Base-by-base conservation (phyloP, 2,329 filamentous ascomycete genomes). In the Akanthomyces dipterigenus region DNA sequence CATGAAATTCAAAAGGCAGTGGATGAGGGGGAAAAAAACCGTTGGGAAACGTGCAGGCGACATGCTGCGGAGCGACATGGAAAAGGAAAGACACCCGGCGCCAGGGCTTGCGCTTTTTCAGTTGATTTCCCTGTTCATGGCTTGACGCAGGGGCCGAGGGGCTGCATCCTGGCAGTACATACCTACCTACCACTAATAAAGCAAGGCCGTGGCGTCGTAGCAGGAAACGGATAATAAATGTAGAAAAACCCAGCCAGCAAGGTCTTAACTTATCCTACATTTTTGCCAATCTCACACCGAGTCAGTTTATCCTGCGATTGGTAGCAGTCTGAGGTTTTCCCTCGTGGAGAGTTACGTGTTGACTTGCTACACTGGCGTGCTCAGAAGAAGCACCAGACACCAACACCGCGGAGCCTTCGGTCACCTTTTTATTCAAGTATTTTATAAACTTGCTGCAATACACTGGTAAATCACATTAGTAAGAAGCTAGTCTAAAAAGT, bases 101-200 rank as follows among this genome's bases (percentile, higher is more conserved):
- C 34, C 45, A 42, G 24, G 51, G 31, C 48, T 51, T 26, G 28
- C 45, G 28, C 12, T 48, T 48, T 20, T 56, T 12, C 31, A 53
- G 14, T 38, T 43, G 31, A 16, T 14, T 28, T 36, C 28, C 34
- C 11, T 20, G 55, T 22, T 5, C 12, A 45, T 58, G 55, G 55
- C 55, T 50, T 58, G 55, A 58, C 55, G 55, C 55, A 58, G 55
- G 55, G 55, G 55, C 31, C 34, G 16, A 50, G 55, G 55, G 55
- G 46, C 45, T 46, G 45, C 40, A 46, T 58, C 45, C 45, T 14
- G 45, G 49, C 22, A 53, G 16, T 38, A 36, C 12, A 40, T n/a
- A n/a, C n/a, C n/a, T n/a, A n/a, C n/a, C n/a, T n/a, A n/a, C n/a
- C n/a, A n/a, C n/a, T n/a, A n/a, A n/a, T n/a, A n/a, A n/a, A n/a